Base-by-base conservation (phyloP, 345 rosid genomes). In the Sonneratia alba region DNA sequence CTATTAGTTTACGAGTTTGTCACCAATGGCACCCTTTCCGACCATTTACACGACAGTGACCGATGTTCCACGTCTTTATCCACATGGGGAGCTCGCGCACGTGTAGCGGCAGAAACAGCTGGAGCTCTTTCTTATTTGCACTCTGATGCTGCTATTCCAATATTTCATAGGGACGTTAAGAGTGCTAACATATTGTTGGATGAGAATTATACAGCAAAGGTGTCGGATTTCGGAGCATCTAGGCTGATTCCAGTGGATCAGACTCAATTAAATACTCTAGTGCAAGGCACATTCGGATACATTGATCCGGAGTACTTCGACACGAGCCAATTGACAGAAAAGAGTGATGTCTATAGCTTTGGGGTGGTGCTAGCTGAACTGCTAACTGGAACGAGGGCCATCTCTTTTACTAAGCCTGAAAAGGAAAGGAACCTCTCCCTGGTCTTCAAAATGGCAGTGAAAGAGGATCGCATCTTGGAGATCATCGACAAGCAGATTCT, bases 261-360 rank as follows among this genome's bases (percentile, higher is more conserved):
- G 21, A 76, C 80, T 40, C 83, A 81, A 70, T 65, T 86, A 72
- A 75, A 84, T 16, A 85, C 85, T 10, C 49, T 82, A 83, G 81
- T 83, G 5, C 84, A 84, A 27, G 86, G 88, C 45, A 85, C 86
- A 22, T 57, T 82, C 56, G 87, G 87, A 3, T 84, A 84, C 51
- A 47, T 84, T 55, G 85, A 84, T 74, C 87, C 85, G 14, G 88
- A 85, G 40, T 85, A 85, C 77, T 72, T 76, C 49, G 77, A 57
- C 3, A 76, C 84, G 0, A 72, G 77, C 57, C 72, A 72, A 27
- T 77, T 72, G 7, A 83, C 83, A 0, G 76, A 76, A 56, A 83
- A 83, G 67, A 85, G 88, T 0, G 85, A 85, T 79, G 88, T 85
- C 5, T 83, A 83, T 10, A 83, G 85, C 66, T 85, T 83, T 37